Evolutionary conservation across 345 rosid genomes (phyloP), one percentile per base, ranked within the genome.

Genomic region (Populus simonii): DNA sequence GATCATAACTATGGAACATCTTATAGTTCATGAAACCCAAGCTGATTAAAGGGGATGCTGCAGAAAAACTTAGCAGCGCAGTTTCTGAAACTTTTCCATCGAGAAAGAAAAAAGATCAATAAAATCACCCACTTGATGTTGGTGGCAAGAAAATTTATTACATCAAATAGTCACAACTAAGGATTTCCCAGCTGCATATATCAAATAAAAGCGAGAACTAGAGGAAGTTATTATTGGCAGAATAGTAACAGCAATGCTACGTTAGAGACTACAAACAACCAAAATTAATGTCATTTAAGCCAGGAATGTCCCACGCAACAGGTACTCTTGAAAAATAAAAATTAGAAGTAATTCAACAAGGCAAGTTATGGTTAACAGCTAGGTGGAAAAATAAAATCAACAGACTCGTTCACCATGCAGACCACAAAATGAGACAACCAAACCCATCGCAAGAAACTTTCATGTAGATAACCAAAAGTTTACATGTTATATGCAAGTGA

Each of bases 21-120:
- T 76, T 53, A 74, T 68, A 39, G 49, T 53, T 76, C 11, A 76
- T 3, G 22, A n/a, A n/a, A 10, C 69, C 47, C 66, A 51, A 51
- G 55, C 33, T 7, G 16, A 75, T 25, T 22, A 27, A 27, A 17
- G 27, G 11, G 18, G 23, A n/a, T 29, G 53, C 45, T 27, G 51
- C 33, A 67, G 55, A 41, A 53, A 15, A 13, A 43, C 27, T 13
- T 22, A 31, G 7, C 3, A 5, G 38, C 27, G 2, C 2, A 22
- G 29, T 72, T 72, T 31, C 41, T 39, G 7, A 13, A 41, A 23
- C 38, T 51, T 72, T 29, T 74, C 43, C 55, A n/a, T 35, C 6
- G n/a, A 23, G 15, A 66, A 76, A 38, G 39, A 55, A 68, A 35
- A 41, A 31, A 4, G 66, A 31, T 47, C 65, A 47, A 75, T 6